Evolutionary conservation across 2,329 filamentous ascomycete species (phyloP), one percentile per base, ranked within the genome.

Genomic region (Aspergillus vadensis): DNA sequence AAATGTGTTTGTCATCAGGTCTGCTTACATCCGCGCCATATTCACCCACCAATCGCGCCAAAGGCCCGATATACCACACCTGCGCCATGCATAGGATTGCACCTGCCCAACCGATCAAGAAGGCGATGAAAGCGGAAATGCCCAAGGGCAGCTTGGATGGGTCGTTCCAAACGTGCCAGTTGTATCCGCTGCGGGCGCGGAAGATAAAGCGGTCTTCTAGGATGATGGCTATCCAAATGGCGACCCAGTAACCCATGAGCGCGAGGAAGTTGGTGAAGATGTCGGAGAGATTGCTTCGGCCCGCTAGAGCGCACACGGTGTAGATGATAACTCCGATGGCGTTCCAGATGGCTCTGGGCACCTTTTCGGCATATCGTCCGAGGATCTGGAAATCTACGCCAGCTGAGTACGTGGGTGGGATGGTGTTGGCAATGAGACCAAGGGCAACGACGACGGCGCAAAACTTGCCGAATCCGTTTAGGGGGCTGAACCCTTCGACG

Each of bases 181-280:
- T 82, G 73, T 85, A 89, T 1, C 77, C 79, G 1, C 69, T 68
- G 52, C 72, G 77, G 3, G 79, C 76, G 2, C 86, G 80, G 72
- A 90, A 90, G 52, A 90, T 77, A 19, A 87, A 71, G 52, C 87
- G 83, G 69, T 91, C 88, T 61, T 79, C 76, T 14, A 79, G 72
- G 2, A 85, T 77, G 50, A 90, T 88, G 1, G 83, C 82, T 19
- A 89, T 80, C 85, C 86, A 88, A 48, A 89, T 85, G 14, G 82
- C 82, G 15, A 88, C 81, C 87, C 86, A 90, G 73, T 90, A 90
- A 1, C 88, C 88, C 85, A 90, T 90, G 21, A 90, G 75, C 0
- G 86, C 86, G 5, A 90, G 79, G 71, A 90, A 89, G 70, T 90
- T 90, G 10, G 85, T 86, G 70, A 90, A 89, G 60, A 90, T 88